A percentile compares a stretch with the other conserved stretches of the same genome.
phyloP scores from a whole-genome alignment of 768 basidiomycete genomes.

The Mycena belliarum region DNA sequence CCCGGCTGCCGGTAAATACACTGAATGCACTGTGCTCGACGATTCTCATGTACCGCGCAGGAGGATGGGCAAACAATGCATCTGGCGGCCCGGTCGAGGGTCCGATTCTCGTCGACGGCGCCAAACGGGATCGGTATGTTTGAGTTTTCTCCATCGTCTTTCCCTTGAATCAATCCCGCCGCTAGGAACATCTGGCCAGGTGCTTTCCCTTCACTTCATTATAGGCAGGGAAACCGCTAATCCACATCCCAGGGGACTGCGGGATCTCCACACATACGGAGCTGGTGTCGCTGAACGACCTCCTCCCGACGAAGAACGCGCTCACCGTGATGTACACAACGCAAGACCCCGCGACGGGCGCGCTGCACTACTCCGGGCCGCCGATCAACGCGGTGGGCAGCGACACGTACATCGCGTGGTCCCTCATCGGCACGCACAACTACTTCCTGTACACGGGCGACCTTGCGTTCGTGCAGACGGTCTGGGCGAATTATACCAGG shows the following conservation, averaged over 20 bases:
- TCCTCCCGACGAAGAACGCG: conserved; percentile 44
- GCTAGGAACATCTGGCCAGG: conserved; percentile 32
- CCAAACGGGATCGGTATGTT: conserved; percentile 49
- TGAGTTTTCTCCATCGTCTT: background rate
- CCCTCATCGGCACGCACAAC: conserved; percentile 43
- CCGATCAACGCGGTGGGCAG: conserved; percentile 37
- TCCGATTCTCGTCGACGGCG: conserved; percentile 55
- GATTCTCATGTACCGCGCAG: conserved; percentile 20
- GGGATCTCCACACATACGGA: conserved; percentile 43
- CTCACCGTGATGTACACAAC: conserved; percentile 51
- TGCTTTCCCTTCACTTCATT: background rate
- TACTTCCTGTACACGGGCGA: conserved; percentile 53
- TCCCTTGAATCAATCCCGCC: background rate
- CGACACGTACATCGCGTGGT: conserved; percentile 53
- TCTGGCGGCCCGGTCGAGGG: conserved; percentile 47
- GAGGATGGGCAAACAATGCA: conserved; percentile 49
- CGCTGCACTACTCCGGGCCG: conserved; percentile 45
- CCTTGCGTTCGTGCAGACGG: conserved; percentile 38
- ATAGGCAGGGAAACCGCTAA: background rate
- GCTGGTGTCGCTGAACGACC: conserved; percentile 35
- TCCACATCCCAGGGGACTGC: conserved; percentile 33
- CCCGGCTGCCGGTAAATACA: conserved; percentile 15
- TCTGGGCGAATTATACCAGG: conserved; percentile 49
- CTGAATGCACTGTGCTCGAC: background rate
- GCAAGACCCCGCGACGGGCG: conserved; percentile 45